Base-by-base conservation (phyloP, 2,329 filamentous ascomycete genomes). In the Myriosclerotinia curreyana region DNA sequence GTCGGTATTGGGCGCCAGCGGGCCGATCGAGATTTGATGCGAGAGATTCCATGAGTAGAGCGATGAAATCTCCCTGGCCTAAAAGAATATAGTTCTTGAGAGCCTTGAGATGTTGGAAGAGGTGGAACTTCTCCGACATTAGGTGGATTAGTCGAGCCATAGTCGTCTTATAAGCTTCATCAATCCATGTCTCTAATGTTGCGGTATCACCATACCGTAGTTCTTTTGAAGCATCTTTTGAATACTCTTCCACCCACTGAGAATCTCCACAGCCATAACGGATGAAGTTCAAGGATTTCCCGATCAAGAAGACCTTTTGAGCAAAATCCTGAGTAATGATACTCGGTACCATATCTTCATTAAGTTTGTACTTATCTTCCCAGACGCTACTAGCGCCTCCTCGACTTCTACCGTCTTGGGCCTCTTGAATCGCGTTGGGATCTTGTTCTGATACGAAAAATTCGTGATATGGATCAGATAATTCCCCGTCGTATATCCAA, bases 401-500 rank as follows among this genome's bases (percentile, higher is more conserved):
- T 59, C 79, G 79, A 69, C 81, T 82, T 56, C 76, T 73, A 65
- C 81, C 79, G 66, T 85, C 80, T 71, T 79, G 75, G 58, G 76
- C 75, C 67, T 78, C 70, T 70, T 72, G 64, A 62, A 75, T 70
- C 38, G 81, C 77, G 53, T 78, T 77, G 6, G 85, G 82, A 60
- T 87, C 84, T 70, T 94, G 91, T 75, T 97, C 92, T 25, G 87
- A 87, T 25, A 99, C 93, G 72, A 99, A 98, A 77, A 99, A 99
- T 73, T 99, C 95, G 64, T 87, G 83, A 72, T 93, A 97, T 0
- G 96, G 95, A 76, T 99, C 95, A n/a, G 91, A 92, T 17, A 99
- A 83, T 79, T 99, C 96, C 66, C 95, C 95, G 72, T 99, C 94
- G 74, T 99, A 99, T 59, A 99, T 96, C 95, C 95, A 99, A 71